Conservation (phyloP, 495 filamentous ascomycete species). For the Acidomyces sp. region DNA sequence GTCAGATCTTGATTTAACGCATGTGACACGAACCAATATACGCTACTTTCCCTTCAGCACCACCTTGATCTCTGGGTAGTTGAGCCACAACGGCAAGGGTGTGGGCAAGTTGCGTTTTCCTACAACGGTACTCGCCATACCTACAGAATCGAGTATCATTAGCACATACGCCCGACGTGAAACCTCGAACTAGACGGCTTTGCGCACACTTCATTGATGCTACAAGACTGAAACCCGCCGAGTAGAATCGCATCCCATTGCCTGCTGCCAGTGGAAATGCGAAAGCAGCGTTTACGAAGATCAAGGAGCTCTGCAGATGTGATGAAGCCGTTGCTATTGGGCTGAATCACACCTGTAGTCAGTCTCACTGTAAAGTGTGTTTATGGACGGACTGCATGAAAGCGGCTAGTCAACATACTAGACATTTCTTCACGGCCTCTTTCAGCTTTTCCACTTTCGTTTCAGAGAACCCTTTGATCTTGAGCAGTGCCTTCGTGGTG, state of each 20-base stretch:
- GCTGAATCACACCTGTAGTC: slow-evolving; percentile 31
- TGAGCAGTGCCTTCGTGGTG: slow-evolving; percentile 51
- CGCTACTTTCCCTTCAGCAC: slow-evolving; percentile 65
- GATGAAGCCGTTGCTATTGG: slow-evolving; percentile 55
- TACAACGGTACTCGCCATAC: slow-evolving; percentile 66
- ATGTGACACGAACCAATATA: slow-evolving; percentile 55
- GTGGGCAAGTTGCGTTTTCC: slow-evolving; percentile 46
- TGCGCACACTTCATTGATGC: slow-evolving; percentile 62
- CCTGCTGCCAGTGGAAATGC: slow-evolving; percentile 63
- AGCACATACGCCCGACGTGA: too few species aligned
- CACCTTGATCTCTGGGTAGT: slow-evolving; percentile 47
- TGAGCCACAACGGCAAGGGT: slow-evolving; percentile 34
- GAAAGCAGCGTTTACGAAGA: slow-evolving; percentile 52
- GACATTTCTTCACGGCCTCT: slow-evolving; percentile 59
- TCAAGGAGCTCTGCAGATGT: slow-evolving; percentile 61
- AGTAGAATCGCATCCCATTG: slow-evolving; percentile 60
- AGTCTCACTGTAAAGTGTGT: background rate
- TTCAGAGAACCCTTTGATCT: slow-evolving; percentile 72
- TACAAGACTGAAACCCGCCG: slow-evolving; percentile 69
- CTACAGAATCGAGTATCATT: too few species aligned
- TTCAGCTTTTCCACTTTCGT: slow-evolving; percentile 74
- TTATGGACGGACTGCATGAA: background rate
- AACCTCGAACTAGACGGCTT: too few species aligned
- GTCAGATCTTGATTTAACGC: too few species aligned
- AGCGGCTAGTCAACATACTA: slow-evolving; percentile 33